Evolutionary conservation across 1,139 yeast species (phyloP).

Genomic region (Hyphopichia buzzinii): DNA sequence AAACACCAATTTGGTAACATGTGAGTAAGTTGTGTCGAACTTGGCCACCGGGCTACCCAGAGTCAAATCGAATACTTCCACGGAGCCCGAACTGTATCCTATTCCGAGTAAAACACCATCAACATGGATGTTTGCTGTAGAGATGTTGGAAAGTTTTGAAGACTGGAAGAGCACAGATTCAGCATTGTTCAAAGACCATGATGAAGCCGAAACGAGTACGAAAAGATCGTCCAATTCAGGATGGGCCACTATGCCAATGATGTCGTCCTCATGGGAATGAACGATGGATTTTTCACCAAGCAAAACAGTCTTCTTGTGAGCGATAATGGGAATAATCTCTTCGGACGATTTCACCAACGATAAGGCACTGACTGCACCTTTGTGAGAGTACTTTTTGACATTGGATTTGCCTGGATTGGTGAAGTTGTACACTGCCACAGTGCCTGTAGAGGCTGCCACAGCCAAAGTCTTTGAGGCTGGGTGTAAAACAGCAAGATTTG

Average conservation of each 20-base stretch:
- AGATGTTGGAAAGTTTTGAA: slow-evolving; percentile 12
- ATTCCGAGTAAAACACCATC: slow-evolving; percentile 64
- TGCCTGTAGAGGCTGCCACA: slow-evolving; percentile 22
- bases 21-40: slow-evolving; percentile 22
- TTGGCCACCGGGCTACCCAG: slow-evolving; percentile 39
- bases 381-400: slow-evolving; percentile 11
- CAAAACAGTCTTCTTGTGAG: slow-evolving; percentile 12
- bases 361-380: slow-evolving; percentile 16
- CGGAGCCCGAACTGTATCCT: slow-evolving; percentile 37
- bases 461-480: slow-evolving; percentile 13
- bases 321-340: slow-evolving; percentile 17
- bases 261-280: slow-evolving; percentile 8
- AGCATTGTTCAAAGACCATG: slow-evolving; percentile 30
- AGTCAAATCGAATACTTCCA: slow-evolving; percentile 44
- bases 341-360: slow-evolving; percentile 10
- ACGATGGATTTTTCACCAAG: slow-evolving; percentile 13
- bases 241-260: slow-evolving; percentile 26
- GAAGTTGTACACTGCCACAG: slow-evolving; percentile 18
- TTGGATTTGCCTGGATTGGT: slow-evolving; percentile 8
- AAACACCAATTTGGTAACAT: slow-evolving; percentile 45
- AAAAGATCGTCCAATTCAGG: slow-evolving; percentile 31
- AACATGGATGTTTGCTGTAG: slow-evolving; percentile 51
- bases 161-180: slow-evolving; percentile 9
- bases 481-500: slow-evolving; percentile 12
- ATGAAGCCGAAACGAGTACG: slow-evolving; percentile 27